Evolutionary conservation across 2,329 filamentous ascomycete species (phyloP).

Genomic region (Neonectria ditissima): DNA sequence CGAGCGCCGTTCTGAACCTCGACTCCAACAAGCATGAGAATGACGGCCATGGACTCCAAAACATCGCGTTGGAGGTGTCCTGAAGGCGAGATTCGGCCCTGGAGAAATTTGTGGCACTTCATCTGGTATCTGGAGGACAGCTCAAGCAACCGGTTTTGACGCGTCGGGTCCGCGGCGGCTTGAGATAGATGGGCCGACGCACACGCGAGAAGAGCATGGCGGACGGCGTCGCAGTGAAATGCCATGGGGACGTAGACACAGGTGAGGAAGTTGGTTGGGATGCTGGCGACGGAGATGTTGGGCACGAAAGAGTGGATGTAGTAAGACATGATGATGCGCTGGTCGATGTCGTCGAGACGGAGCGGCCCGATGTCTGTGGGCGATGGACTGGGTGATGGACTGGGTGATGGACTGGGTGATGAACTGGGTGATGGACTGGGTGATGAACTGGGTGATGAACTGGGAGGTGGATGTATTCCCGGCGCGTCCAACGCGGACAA

Average conservation of each 20-base stretch:
- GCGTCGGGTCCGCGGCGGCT: not conserved
- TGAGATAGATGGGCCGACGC: slow-evolving; percentile 21
- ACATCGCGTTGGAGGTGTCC: not conserved
- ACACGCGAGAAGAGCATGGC: slow-evolving; percentile 12
- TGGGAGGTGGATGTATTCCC: not conserved
- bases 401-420: too few relatives aligned
- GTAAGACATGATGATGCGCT: slow-evolving; percentile 20
- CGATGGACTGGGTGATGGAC: not conserved
- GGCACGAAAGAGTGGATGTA: slow-evolving; percentile 20
- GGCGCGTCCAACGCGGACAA: not conserved
- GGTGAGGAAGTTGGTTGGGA: slow-evolving; percentile 5
- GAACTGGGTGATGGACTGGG: not conserved
- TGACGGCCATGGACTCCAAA: slow-evolving; percentile 6
- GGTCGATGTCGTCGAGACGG: not conserved
- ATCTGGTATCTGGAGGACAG: not conserved
- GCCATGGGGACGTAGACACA: slow-evolving; percentile 27
- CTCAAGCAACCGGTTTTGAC: not conserved
- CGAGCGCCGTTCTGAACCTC: slow-evolving; percentile 18
- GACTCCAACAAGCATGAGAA: slow-evolving; percentile 20
- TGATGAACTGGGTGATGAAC: not conserved
- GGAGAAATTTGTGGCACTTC: slow-evolving; percentile 6
- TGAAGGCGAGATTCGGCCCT: not conserved
- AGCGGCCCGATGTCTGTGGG: not conserved
- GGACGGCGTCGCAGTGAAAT: slow-evolving; percentile 16
- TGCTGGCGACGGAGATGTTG: slow-evolving; percentile 5